phyloP scores from a whole-genome alignment of 306 rosid species.

The Crataegus laevigata region DNA sequence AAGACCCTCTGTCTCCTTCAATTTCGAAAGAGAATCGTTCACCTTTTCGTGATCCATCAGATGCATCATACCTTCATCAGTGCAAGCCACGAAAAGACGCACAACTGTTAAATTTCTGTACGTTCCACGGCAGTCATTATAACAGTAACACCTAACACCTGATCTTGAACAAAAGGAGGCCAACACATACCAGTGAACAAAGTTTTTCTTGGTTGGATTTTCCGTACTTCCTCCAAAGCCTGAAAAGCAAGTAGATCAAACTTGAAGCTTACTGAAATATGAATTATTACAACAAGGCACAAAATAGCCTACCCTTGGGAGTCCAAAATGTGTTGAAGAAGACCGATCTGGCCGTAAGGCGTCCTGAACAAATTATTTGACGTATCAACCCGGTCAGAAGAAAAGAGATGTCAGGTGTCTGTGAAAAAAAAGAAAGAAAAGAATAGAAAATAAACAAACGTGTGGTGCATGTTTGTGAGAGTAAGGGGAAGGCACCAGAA shows the following conservation, averaged over 20 bases:
- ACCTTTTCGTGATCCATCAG: slow-evolving; percentile 90
- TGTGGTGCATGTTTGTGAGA: background rate
- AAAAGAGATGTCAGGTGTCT: background rate
- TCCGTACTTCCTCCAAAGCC: slow-evolving; percentile 91
- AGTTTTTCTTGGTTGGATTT: slow-evolving; percentile 81
- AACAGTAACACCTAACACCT: background rate
- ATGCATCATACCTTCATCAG: slow-evolving; percentile 90
- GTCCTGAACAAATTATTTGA: slow-evolving; percentile 46
- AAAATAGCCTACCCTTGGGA: slow-evolving; percentile 58
- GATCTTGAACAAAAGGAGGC: background rate
- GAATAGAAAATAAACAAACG: background rate
- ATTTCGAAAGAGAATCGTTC: slow-evolving; percentile 47
- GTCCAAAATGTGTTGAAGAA: slow-evolving; percentile 87
- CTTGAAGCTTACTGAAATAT: background rate
- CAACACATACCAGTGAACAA: slow-evolving; percentile 70
- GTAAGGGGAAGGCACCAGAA: slow-evolving; percentile 47
- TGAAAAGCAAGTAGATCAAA: slow-evolving; percentile 23
- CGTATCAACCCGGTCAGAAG: slow-evolving; percentile 13
- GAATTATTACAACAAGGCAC: background rate
- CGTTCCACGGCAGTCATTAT: background rate
- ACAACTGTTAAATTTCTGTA: background rate
- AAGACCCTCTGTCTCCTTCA: slow-evolving; percentile 71
- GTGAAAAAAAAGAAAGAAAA: background rate
- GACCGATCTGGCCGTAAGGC: slow-evolving; percentile 83
- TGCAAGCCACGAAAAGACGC: background rate